Percentiles rank a stretch among this genome's conserved stretches.
These are phyloP conservation scores for Blattamonas nauphoetae DNA, from an alignment of 78 protist species.

Conservation along the genomic window DNA sequence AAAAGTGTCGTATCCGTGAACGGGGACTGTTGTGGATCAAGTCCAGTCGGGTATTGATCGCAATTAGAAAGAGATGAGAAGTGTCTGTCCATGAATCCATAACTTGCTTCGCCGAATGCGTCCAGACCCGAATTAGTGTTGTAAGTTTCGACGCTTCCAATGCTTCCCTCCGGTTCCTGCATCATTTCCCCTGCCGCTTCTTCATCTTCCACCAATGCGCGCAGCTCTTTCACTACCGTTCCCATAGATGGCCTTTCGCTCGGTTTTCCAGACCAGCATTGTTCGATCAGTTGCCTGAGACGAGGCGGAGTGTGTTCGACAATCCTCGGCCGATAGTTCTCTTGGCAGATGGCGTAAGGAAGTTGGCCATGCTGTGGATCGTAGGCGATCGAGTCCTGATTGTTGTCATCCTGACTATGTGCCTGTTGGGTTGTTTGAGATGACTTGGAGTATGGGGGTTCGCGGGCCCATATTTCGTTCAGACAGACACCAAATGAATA, in stretches of 20 bases:
- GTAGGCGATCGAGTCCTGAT: not conserved
- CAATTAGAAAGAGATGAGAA: no score
- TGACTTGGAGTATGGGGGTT: not conserved
- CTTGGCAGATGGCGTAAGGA: not conserved
- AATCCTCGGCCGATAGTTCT: not conserved
- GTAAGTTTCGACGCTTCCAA: no score
- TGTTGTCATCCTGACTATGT: not conserved
- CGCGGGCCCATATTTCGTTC: not conserved
- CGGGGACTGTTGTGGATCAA: no score
- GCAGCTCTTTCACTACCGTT: not conserved
- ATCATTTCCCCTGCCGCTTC: no score
- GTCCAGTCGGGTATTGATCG: no score
- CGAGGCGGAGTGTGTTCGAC: not conserved
- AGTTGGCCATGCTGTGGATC: not conserved
- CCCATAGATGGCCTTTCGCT: not conserved
- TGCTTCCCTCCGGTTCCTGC: no score
- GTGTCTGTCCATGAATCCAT: no score
- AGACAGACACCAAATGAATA: not conserved
- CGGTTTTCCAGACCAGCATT: not conserved
- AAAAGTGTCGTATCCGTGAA: no score
- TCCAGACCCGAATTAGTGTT: no score
- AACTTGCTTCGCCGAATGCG: no score
- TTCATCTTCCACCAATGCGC: not conserved
- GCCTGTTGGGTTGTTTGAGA: not conserved
- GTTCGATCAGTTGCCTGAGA: not conserved